These are phyloP conservation scores for Metarhizium brunneum DNA, from an alignment of 2,329 filamentous ascomycete genomes.

Conservation along the genomic window DNA sequence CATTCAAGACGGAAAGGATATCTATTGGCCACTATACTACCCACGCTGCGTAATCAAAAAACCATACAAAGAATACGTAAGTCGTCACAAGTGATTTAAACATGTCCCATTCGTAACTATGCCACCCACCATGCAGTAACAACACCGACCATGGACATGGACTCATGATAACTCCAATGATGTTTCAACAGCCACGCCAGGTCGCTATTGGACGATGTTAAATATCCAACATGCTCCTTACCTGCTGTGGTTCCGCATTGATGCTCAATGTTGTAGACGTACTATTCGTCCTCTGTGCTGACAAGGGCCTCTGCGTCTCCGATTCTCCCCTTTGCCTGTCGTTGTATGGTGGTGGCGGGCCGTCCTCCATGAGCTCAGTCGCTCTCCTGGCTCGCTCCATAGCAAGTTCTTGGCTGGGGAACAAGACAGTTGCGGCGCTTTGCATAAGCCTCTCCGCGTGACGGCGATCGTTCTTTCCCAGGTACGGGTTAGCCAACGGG, in stretches of 20 bases:
- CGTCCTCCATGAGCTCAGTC: constrained; percentile 33
- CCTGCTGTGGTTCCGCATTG: constrained; percentile 39
- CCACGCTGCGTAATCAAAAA: not conserved
- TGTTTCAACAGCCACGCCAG: not conserved
- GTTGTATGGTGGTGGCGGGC: constrained; percentile 32
- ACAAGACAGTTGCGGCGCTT: constrained; percentile 35
- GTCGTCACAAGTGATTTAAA: not conserved
- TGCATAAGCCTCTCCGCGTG: constrained; percentile 35
- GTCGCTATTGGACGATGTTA: constrained; percentile 16
- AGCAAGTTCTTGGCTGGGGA: constrained; percentile 30
- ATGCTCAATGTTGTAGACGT: constrained; percentile 37
- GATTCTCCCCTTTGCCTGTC: constrained; percentile 15
- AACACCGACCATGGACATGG: not conserved
- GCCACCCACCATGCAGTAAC: not conserved
- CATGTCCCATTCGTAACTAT: not conserved
- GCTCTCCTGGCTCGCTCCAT: constrained; percentile 23
- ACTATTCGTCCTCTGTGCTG: constrained; percentile 33
- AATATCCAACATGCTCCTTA: constrained; percentile 50
- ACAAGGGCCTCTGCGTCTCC: constrained; percentile 17
- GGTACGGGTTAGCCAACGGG: constrained; percentile 18
- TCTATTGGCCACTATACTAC: not conserved
- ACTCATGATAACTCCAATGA: not conserved
- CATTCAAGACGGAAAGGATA: not conserved
- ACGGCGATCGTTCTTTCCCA: constrained; percentile 34
- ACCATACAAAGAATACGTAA: not conserved